Base-by-base conservation (phyloP, 228 moss, liverwort and hornwort genomes). In the Sphagnum fallax region DNA sequence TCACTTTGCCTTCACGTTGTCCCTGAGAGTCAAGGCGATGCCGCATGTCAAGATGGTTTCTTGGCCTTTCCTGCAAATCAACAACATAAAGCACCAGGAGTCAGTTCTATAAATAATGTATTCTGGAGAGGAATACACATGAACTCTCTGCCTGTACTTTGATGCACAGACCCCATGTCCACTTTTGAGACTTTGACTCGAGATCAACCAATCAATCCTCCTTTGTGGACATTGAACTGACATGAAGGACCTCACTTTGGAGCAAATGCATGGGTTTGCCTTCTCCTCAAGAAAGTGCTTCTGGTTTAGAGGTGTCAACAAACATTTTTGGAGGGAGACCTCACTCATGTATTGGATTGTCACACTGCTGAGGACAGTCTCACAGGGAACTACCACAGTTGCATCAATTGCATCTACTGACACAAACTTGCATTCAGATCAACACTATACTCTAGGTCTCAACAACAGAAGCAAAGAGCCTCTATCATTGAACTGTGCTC, bases 1-100 rank as follows among this genome's bases (percentile, higher is more conserved):
- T 92, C 74, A 95, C 82, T 79, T 87, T 89, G 57, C 90, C 90
- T 77, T 95, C 90, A 59, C 92, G 85, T 71, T 85, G 84, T 16
- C 95, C 89, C 77, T 74, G 84, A 10, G 92, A 90, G 82, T 77
- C 89, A 48, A 89, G 82, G 12, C 86, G 86, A 70, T 87, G 87
- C 65, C 95, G 82, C 74, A 89, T 71, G 74, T 95, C 90, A 63
- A 90, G 72, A 61, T 89, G 81, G 75, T 95, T 95, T 72, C 87
- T 84, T n/a, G 90, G 95, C 62, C 95, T 90, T 72, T 95, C 95
- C 92, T 95, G 87, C 53, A 47, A 32, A 32, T 32, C 32, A 32
- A 32, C 32, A 32, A 32, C 32, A 63, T 48, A 72, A 49, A 15
- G 48, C 49, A 52, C 12, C 47, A 52, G 7, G 52, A 63, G 47